These are phyloP conservation scores for Leishmania turanica DNA, from an alignment of 208 protist species.

Conservation along the genomic window DNA sequence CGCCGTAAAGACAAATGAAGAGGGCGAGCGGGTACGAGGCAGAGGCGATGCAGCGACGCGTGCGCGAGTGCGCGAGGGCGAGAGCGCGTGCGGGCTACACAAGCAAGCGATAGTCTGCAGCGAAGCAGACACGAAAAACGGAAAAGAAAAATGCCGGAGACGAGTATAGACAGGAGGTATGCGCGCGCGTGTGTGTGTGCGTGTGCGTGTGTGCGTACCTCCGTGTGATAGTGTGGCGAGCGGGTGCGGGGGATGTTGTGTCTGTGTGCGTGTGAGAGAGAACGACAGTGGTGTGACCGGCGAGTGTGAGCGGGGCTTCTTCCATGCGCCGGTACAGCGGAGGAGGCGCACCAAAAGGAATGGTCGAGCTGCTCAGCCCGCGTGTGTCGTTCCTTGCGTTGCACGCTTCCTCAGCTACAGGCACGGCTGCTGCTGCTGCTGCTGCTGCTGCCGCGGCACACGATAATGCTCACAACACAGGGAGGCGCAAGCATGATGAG, in stretches of 20 bases:
- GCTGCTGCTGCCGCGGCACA: not conserved
- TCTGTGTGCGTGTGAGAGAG: not conserved
- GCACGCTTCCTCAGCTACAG: not conserved
- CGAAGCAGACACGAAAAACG: not conserved
- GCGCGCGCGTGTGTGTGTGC: no score
- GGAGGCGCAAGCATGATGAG: not conserved
- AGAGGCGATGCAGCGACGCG: not conserved
- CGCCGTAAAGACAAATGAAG: not conserved
- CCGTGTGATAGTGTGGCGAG: not conserved
- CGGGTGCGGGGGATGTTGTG: not conserved
- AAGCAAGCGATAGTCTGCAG: no score
- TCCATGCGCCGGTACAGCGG: not conserved
- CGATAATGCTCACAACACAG: not conserved
- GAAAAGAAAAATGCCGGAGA: not conserved
- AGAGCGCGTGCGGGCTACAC: no score
- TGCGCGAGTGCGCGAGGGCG: no score
- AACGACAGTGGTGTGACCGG: not conserved
- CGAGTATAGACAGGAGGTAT: not conserved
- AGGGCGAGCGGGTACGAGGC: not conserved
- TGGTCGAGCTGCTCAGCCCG: not conserved
- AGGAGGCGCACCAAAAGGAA: not conserved
- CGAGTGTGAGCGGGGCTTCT: not conserved
- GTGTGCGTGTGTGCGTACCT: no score
- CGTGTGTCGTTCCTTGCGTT: not conserved
- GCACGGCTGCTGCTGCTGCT: not conserved